Conservation (phyloP, 192 early-diverging fungal species). For the Thoreauomyces humboldtii region DNA sequence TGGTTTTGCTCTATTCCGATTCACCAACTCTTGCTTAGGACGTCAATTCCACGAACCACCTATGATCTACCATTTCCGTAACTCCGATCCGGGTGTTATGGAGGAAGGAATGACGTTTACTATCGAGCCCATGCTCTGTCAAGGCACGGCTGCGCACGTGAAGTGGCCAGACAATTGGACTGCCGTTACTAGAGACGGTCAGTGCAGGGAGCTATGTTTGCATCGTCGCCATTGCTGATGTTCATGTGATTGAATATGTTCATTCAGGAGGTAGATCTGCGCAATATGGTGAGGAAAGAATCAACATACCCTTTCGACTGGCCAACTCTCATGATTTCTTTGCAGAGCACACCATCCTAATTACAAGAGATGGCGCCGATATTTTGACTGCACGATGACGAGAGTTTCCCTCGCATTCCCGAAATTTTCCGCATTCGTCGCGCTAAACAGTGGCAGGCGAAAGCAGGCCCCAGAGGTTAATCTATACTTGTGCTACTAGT, state of each 20-base stretch:
- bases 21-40: conserved; percentile 10
- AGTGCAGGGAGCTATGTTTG: not conserved
- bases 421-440: too few relatives aligned
- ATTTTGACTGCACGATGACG: conserved; percentile 67
- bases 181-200: conserved; percentile 69
- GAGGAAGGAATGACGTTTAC: conserved; percentile 81
- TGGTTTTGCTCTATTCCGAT: not conserved
- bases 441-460: too few relatives aligned
- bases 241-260: too few relatives aligned
- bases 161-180: conserved; percentile 91
- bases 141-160: conserved; percentile 66
- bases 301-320: not conserved
- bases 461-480: too few relatives aligned
- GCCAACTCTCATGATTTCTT: not conserved
- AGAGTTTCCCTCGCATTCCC: too few relatives aligned
- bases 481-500: too few relatives aligned
- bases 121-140: conserved; percentile 84
- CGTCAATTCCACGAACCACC: conserved; percentile 80
- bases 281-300: conserved; percentile 65
- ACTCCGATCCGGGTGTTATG: conserved; percentile 71
- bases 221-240: not conserved
- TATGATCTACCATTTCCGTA: conserved; percentile 74
- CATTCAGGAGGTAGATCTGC: conserved; percentile 66
- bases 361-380: conserved; percentile 63
- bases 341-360: conserved; percentile 54